Base-by-base conservation (phyloP, 2,329 filamentous ascomycete species). In the Conoideocrella luteorostrata region DNA sequence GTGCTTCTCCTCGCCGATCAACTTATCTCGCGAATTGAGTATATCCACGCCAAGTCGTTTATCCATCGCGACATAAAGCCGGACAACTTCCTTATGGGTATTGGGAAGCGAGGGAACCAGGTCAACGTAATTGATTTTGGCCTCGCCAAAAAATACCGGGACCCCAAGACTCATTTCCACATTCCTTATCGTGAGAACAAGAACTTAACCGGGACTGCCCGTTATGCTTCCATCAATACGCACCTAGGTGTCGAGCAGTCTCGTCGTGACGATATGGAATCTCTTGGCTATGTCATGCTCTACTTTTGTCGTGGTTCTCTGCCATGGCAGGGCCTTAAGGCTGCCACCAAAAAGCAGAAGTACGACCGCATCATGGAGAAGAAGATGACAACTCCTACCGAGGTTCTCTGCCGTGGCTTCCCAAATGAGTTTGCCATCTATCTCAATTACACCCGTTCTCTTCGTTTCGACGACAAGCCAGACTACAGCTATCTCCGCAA, bases 311-410 rank as follows among this genome's bases (percentile, higher is more conserved):
- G 93, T 69, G 93, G 93, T 51, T 96, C 90, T 52, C 88, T 98
- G 46, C 93, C 93, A 50, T 98, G 93, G 93, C 93, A 98, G 75
- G 93, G 93, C 45, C 78, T 96, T 44, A 96, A 96, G 81, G 91
- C 91, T 73, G 91, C 91, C 57, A 96, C 90, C 55, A 96, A 96
- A 83, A 96, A 96, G 84, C 91, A 97, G 75, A 98, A 98, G 77
- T 97, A 98, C 65, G 93, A 98, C 72, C 83, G 91, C 53, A 98
- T 98, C 73, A 97, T 97, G 91, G 93, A 98, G 79, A 98, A 98
- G 84, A 98, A 98, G 88, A 97, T 97, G 93, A 98, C 93, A 12
- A 98, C 93, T 3, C 90, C 93, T 7, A 97, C 91, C 57, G 91
- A 98, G 71, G 90, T 96, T 39, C 87, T 98, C 39, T 98, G 93